Conservation (phyloP, 768 basidiomycete genomes). For the Amanita rimosa region DNA sequence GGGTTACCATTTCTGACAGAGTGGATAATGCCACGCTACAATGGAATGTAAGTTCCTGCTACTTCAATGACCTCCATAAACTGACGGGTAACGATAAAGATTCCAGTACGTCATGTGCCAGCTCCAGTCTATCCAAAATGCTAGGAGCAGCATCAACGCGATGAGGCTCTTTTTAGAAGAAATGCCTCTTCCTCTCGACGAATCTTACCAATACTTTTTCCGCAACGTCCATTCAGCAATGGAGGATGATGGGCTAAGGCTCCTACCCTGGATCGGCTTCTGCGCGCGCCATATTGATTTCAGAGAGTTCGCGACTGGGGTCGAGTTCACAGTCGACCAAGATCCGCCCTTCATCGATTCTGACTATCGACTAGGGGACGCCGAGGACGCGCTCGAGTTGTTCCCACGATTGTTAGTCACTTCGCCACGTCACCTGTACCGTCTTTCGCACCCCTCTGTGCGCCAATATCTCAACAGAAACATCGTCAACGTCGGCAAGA, state of each 20-base stretch:
- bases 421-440: not conserved
- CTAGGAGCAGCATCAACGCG: constrained; percentile 1
- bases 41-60: not conserved
- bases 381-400: not conserved
- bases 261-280: not conserved
- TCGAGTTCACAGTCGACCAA: not conserved
- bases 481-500: not conserved
- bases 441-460: not conserved
- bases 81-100: not conserved
- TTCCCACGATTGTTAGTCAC: not conserved
- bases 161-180: not conserved
- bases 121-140: not conserved
- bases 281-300: not conserved
- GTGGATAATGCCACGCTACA: not conserved
- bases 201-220: not conserved
- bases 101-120: constrained; percentile 1
- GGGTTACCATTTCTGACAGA: not conserved
- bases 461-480: not conserved
- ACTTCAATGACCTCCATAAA: not conserved
- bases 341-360: constrained; percentile 1
- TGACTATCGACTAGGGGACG: not conserved
- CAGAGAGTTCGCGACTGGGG: not conserved
- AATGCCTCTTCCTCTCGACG: not conserved
- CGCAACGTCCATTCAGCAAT: not conserved
- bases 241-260: not conserved